A percentile compares a stretch with the other conserved stretches of the same genome.
These are phyloP conservation scores for Podaxis sp. DNA, from an alignment of 768 basidiomycete species.

Conservation along the genomic window DNA sequence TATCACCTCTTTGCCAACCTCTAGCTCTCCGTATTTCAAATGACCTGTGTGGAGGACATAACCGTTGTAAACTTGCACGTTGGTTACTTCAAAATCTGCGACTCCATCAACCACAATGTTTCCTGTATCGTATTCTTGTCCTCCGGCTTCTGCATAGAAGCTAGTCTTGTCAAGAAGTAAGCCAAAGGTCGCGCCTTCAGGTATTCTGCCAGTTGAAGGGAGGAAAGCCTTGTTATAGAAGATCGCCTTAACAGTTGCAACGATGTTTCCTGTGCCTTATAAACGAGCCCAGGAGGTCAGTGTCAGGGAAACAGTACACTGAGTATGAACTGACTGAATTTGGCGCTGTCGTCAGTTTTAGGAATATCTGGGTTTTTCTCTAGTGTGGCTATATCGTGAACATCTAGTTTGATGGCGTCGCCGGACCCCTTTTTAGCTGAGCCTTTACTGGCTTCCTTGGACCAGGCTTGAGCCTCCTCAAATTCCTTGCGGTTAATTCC, in stretches of 20 bases:
- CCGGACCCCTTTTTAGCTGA: constrained; percentile 63
- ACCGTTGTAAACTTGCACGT: constrained; percentile 93
- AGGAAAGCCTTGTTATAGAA: constrained; percentile 79
- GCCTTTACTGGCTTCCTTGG: constrained; percentile 90
- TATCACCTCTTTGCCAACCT: constrained; percentile 76
- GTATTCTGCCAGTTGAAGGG: constrained; percentile 59
- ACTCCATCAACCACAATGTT: constrained; percentile 89
- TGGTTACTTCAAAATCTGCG: constrained; percentile 89
- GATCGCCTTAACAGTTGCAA: constrained; percentile 74
- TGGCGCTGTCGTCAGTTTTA: constrained; percentile 90
- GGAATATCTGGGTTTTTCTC: constrained; percentile 74
- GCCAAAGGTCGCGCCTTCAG: constrained; percentile 70
- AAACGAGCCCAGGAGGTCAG: background rate
- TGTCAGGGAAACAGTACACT: background rate
- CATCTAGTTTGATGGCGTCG: constrained; percentile 86
- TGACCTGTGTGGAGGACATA: constrained; percentile 92
- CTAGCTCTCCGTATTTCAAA: constrained; percentile 83
- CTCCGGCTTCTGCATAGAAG: constrained; percentile 97
- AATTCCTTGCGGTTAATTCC: constrained; percentile 85
- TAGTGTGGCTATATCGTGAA: constrained; percentile 86
- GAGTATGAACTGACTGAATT: constrained; percentile 60
- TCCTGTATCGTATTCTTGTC: constrained; percentile 96
- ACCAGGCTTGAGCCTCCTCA: constrained; percentile 80
- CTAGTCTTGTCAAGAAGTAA: constrained; percentile 87
- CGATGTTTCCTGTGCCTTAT: constrained; percentile 73